Percentiles rank a stretch among this genome's conserved stretches.
Evolutionary conservation across 352 stramenopile genomes (phyloP).

Genomic region (Phytopythium helicoides): DNA sequence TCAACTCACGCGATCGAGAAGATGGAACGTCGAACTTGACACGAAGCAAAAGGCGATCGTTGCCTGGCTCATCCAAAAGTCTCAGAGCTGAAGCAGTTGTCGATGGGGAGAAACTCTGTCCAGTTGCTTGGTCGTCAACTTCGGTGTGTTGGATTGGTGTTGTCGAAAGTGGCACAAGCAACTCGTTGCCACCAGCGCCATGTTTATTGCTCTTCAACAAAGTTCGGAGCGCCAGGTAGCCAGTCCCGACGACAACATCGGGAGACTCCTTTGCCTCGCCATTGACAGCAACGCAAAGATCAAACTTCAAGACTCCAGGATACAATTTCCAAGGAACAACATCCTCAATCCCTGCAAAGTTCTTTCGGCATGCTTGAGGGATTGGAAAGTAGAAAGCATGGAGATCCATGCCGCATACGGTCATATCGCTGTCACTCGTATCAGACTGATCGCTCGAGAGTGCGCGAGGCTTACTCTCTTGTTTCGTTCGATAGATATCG

Average conservation of each 20-base stretch:
- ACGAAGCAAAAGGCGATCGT: constrained; percentile 53
- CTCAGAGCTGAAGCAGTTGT: constrained; percentile 3
- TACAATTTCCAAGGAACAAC: constrained; percentile 76
- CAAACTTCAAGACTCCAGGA: constrained; percentile 67
- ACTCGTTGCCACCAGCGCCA: constrained; percentile 27
- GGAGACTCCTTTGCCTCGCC: constrained; percentile 66
- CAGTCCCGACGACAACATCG: constrained; percentile 60
- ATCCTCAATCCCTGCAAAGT: constrained; percentile 72
- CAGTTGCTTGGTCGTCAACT: constrained; percentile 1
- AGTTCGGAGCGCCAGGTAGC: constrained; percentile 49
- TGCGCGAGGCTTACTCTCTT: not conserved
- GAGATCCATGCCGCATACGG: constrained; percentile 62
- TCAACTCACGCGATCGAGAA: not conserved
- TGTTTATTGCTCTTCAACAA: constrained; percentile 20
- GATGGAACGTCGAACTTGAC: constrained; percentile 38
- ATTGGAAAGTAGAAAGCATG: constrained; percentile 84
- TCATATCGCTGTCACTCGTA: not conserved
- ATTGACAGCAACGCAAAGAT: constrained; percentile 69
- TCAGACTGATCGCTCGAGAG: constrained; percentile 1
- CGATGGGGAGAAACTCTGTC: constrained; percentile 4
- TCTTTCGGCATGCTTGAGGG: constrained; percentile 71
- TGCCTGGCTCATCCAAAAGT: constrained; percentile 14
- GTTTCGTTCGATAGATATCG: constrained; percentile 1
- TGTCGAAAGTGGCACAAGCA: constrained; percentile 31
- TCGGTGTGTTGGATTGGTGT: not conserved